phyloP scores from a whole-genome alignment of 2,329 filamentous ascomycete genomes.

The Sarocladium brachiariae region DNA sequence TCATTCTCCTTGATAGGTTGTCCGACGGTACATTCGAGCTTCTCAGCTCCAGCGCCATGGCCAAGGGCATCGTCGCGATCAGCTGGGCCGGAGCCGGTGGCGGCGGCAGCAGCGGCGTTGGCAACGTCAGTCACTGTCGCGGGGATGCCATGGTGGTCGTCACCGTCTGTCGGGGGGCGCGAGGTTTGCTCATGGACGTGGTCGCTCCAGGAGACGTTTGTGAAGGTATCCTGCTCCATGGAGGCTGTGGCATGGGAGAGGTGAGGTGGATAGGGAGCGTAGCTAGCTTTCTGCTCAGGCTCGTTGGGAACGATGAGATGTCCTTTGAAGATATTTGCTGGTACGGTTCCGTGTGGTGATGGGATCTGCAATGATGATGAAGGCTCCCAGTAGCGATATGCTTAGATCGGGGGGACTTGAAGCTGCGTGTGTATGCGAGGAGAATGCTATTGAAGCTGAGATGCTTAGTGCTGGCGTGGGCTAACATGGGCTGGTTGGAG shows the following conservation, averaged over 20 bases:
- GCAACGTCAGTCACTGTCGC: slow-evolving; percentile 1
- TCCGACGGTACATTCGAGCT: slow-evolving; percentile 75
- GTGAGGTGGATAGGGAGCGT: no score
- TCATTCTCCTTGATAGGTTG: slow-evolving; percentile 91
- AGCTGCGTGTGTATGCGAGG: no score
- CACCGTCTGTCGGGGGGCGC: slow-evolving; percentile 10
- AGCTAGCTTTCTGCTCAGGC: slow-evolving; percentile 24
- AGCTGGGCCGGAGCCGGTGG: slow-evolving; percentile 7
- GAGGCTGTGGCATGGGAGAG: slow-evolving; percentile 14
- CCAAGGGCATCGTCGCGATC: slow-evolving; percentile 36
- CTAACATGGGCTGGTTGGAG: background rate
- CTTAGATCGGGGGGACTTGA: no score
- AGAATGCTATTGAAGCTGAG: no score
- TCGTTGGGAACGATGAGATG: slow-evolving; percentile 15
- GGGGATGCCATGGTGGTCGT: slow-evolving; percentile 25
- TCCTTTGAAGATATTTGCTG: slow-evolving; percentile 9
- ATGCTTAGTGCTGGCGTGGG: background rate
- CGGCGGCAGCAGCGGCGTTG: slow-evolving; percentile 18
- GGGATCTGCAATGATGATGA: no score
- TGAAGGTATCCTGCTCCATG: slow-evolving; percentile 64
- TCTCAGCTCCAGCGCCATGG: slow-evolving; percentile 61
- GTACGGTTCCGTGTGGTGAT: no score
- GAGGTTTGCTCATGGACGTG: slow-evolving; percentile 36
- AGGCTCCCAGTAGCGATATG: no score
- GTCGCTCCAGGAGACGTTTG: slow-evolving; percentile 73